Evolutionary conservation across 73 alveolate species (phyloP).

Genomic region (Halteria grandinella): DNA sequence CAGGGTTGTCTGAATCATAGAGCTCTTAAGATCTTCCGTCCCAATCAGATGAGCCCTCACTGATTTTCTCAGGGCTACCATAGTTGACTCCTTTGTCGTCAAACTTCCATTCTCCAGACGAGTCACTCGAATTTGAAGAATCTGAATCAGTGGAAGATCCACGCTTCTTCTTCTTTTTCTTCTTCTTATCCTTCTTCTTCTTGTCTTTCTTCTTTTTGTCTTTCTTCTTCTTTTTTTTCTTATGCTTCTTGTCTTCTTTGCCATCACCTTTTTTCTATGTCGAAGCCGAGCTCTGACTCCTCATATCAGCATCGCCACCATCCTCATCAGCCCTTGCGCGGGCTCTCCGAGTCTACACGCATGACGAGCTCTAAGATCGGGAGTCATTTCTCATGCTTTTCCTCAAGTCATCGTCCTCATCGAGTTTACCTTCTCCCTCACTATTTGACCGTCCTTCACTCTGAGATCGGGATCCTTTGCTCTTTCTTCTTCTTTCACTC

Average conservation of each 20-base stretch:
- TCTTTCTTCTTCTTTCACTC: background rate
- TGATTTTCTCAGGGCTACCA: constrained; percentile 18
- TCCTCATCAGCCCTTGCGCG: too few relatives aligned
- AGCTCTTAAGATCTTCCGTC: constrained; percentile 39
- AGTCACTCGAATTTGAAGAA: constrained; percentile 20
- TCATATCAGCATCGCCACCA: constrained; percentile 24
- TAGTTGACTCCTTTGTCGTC: constrained; percentile 32
- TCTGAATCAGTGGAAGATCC: constrained; percentile 12
- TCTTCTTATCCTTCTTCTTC: constrained; percentile 21
- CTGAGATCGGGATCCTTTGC: too few relatives aligned
- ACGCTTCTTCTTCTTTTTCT: constrained; percentile 43
- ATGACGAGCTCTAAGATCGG: too few relatives aligned
- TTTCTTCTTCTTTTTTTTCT: constrained; percentile 25
- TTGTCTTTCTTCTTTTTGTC: constrained; percentile 15
- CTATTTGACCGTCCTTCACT: too few relatives aligned
- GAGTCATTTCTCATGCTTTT: too few relatives aligned
- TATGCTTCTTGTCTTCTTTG: constrained; percentile 8
- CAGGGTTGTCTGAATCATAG: constrained; percentile 40
- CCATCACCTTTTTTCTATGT: background rate
- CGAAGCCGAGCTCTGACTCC: constrained; percentile 11
- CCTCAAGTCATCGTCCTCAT: constrained; percentile 1
- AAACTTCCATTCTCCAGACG: constrained; percentile 39
- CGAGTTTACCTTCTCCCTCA: too few relatives aligned
- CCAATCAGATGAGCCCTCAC: constrained; percentile 36
- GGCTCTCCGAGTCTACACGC: constrained; percentile 4